These are phyloP conservation scores for Brassica nigra DNA, from an alignment of 345 rosid genomes.

Conservation along the genomic window DNA sequence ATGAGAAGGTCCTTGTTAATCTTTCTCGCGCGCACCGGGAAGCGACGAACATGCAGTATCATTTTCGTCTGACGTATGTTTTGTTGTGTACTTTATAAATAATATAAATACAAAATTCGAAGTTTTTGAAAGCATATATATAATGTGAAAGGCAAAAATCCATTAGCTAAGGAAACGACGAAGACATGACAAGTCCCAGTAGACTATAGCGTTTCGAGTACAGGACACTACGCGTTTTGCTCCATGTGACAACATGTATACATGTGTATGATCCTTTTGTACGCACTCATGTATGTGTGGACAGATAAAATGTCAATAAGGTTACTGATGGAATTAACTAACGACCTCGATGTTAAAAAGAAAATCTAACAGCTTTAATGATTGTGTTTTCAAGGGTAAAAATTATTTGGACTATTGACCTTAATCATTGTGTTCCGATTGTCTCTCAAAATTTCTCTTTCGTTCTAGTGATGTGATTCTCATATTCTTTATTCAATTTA, in stretches of 20 bases:
- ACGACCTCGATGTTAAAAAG: slow-evolving; percentile 42
- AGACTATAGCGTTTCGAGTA: slow-evolving; percentile 12
- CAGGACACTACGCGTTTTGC: slow-evolving; percentile 33
- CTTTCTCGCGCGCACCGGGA: slow-evolving; percentile 9
- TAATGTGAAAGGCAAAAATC: slow-evolving; percentile 35
- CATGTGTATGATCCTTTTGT: neutral
- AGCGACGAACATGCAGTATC: neutral
- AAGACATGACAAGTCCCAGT: slow-evolving; percentile 35
- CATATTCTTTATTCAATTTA: neutral
- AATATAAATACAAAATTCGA: neutral
- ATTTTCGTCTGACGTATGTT: slow-evolving; percentile 14
- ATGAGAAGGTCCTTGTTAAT: neutral
- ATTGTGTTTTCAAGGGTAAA: slow-evolving; percentile 40
- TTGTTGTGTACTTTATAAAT: neutral
- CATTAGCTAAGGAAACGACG: slow-evolving; percentile 19
- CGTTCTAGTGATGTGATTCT: slow-evolving; percentile 6
- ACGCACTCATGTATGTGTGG: slow-evolving; percentile 33
- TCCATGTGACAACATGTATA: slow-evolving; percentile 37
- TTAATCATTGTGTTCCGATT: slow-evolving; percentile 42
- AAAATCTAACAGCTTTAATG: slow-evolving; percentile 36
- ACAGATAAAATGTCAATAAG: slow-evolving; percentile 3
- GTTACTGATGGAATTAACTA: slow-evolving; percentile 39
- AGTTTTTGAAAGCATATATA: slow-evolving; percentile 23
- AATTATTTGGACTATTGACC: slow-evolving; percentile 33
- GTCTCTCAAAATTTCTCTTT: slow-evolving; percentile 4